Base-by-base conservation (phyloP, 352 stramenopile genomes). In the Thalassiosira delicatula region DNA sequence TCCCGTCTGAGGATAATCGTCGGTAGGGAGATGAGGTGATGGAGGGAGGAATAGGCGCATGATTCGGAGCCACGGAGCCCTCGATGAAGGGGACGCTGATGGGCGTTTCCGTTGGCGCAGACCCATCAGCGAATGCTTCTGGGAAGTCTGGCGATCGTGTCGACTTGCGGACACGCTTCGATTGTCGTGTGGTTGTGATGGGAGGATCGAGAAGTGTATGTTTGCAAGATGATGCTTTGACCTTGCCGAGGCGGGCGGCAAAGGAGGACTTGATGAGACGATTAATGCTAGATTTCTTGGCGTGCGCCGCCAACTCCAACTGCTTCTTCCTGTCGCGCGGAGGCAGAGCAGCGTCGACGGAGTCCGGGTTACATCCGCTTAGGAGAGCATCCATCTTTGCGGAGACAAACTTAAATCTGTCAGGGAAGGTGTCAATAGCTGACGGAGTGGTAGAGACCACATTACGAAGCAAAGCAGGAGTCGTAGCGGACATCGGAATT, bases 361-460 rank as follows among this genome's bases (percentile, higher is more conserved):
- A 7, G 37, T 14, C 14, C 7, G 37, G 37, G 14, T 46, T 46
- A 14, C 14, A 46, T 14, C 7, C 14, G 37, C 14, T 7, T 46
- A 46, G 37, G 7, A 14, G 7, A 7, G 37, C 37, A 46, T 46
- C 37, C 14, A 14, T 14, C 37, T 46, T 46, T 7, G 37, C 37
- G 7, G 37, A 7, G 37, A 46, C 7, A 14, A 46, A 46, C 37
- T 7, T 46, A 14, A 46, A 46, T 14, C 37, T 14, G 37, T 46
- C 37, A 46, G 37, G 37, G 14, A 14, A 46, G 7, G 37, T 7
- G 37, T 3, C 91, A n/a, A n/a, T n/a, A n/a, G n/a, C n/a, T n/a
- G n/a, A n/a, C n/a, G n/a, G n/a, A n/a, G n/a, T n/a, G n/a, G n/a
- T n/a, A n/a, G n/a, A n/a, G n/a, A n/a, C n/a, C n/a, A n/a, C n/a